These are phyloP conservation scores for Polyplosphaeria fusca DNA, from an alignment of 495 filamentous ascomycete genomes.

Conservation along the genomic window DNA sequence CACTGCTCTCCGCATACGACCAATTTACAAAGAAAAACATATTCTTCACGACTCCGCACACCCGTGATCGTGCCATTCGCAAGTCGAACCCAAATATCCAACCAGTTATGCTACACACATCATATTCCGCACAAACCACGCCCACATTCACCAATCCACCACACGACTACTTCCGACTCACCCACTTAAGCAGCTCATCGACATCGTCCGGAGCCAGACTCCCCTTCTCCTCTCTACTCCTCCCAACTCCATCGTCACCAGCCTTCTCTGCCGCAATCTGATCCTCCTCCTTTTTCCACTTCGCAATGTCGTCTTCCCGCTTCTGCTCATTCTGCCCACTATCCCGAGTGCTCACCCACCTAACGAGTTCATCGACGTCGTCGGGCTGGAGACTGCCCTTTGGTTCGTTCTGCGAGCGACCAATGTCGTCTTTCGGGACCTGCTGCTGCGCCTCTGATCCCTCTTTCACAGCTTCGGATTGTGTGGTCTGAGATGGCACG, in stretches of 20 bases:
- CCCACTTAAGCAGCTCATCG: conserved; percentile 7
- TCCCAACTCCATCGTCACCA: background rate
- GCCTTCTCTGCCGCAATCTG: background rate
- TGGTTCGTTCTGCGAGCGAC: background rate
- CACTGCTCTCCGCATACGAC: too few species aligned
- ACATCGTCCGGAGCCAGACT: conserved; percentile 1
- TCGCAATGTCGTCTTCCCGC: background rate
- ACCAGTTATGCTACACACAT: too few species aligned
- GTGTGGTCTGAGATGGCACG: background rate
- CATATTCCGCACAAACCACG: too few species aligned
- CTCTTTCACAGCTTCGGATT: background rate
- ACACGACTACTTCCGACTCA: background rate
- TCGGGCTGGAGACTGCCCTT: conserved; percentile 2
- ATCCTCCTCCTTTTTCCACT: background rate
- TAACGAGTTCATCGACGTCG: conserved; percentile 11
- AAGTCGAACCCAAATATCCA: too few species aligned
- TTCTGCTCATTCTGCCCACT: background rate
- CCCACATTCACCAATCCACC: too few species aligned
- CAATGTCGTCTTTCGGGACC: background rate
- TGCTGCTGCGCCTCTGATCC: too few species aligned
- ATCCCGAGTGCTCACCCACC: background rate
- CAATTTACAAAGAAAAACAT: too few species aligned
- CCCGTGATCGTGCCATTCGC: too few species aligned
- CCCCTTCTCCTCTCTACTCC: background rate
- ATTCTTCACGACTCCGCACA: too few species aligned